phyloP scores from a whole-genome alignment of 257 asterid genomes.

The Rehmannia glutinosa region DNA sequence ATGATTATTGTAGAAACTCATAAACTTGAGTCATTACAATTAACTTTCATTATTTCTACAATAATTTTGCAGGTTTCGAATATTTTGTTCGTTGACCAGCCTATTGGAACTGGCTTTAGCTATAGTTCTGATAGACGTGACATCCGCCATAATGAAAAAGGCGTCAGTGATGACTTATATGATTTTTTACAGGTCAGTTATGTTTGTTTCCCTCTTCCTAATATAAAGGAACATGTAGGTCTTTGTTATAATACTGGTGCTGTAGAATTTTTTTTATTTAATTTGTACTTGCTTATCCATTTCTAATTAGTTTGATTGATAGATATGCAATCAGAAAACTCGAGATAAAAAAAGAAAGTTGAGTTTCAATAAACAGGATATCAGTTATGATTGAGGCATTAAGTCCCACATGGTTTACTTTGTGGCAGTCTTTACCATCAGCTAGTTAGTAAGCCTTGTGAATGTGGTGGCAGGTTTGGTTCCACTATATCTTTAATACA shows the following conservation, averaged over 20 bases:
- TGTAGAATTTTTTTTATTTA: neutral
- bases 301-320: neutral
- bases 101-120: slow-evolving; percentile 97
- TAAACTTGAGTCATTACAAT: neutral
- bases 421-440: neutral
- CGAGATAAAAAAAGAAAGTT: neutral
- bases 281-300: neutral
- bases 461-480: neutral
- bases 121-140: slow-evolving; percentile 80
- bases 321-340: neutral
- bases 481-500: neutral
- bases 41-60: slow-evolving; percentile 12
- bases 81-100: slow-evolving; percentile 92
- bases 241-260: neutral
- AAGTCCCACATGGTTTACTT: neutral
- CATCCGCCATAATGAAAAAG: slow-evolving; percentile 77
- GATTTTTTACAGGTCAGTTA: slow-evolving; percentile 84
- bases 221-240: slow-evolving; percentile 2
- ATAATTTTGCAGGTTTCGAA: slow-evolving; percentile 73
- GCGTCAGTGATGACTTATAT: slow-evolving; percentile 87
- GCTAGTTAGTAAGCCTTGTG: neutral
- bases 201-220: slow-evolving; percentile 4
- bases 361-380: neutral
- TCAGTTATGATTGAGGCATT: neutral
- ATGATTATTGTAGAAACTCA: neutral